Evolutionary conservation across 345 rosid species (phyloP), one percentile per base, ranked within the genome.

Genomic region (Atalantia buxifolia): DNA sequence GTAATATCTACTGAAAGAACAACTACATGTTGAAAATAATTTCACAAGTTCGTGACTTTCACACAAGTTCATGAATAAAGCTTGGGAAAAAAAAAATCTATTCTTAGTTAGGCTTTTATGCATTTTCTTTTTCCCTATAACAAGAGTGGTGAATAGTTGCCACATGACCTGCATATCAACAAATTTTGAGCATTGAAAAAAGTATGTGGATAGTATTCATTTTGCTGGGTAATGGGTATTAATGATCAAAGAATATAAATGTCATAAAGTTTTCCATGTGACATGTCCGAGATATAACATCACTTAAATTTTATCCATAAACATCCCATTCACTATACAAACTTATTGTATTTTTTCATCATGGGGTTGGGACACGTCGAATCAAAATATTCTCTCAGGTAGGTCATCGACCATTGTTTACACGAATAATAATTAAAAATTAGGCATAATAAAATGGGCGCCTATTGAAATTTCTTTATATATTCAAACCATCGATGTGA

Each of bases 311-410:
- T 61, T 59, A 24, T 25, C 57, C 38, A 40, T 48, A 24, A 33
- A 35, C 4, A 48, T 74, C 69, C 30, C 77, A 50, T 18, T 82
- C 71, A 48, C 25, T 14, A 14, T 33, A 22, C 57, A 18, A 30
- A 62, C 33, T 64, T 74, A 45, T 57, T 45, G 66, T 56, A 25
- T 36, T 40, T 19, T 18, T 19, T 40, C 27, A 70, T 24, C 42
- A 65, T 62, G 60, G 66, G 21, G 45, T 66, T 33, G 70, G 63
- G 55, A 72, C 71, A 30, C 69, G 79, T 73, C 80, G 21, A 62
- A 79, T 78, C 69, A 45, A 36, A 59, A 77, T 65, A 76, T 56
- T 72, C 65, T 71, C 73, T 59, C 64, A 12, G 78, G 71, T 30
- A 71, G 69, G 83, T 64, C 66, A 40, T 21, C 45, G 12, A 9